Evolutionary conservation across 176 grass and related monocot genomes (phyloP).

Genomic region (Phyllostachys edulis): DNA sequence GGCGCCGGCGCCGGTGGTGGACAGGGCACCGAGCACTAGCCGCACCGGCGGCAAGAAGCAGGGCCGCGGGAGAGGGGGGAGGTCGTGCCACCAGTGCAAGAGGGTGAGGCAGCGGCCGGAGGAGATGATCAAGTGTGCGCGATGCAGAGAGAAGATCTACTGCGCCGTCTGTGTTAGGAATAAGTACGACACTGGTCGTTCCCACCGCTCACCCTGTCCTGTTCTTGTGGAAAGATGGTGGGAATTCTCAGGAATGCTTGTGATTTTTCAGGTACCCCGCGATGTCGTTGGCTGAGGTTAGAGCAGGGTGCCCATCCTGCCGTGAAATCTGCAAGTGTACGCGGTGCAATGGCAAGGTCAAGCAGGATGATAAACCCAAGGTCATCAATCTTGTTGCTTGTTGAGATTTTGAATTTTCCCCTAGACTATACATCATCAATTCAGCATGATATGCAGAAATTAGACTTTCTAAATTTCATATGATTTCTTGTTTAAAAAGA

Average conservation of each 20-base stretch:
- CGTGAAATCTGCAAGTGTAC: conserved; percentile 33
- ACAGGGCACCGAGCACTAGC: neutral
- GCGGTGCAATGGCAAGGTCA: neutral
- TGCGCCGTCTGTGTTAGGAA: conserved; percentile 30
- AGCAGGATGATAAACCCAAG: conserved; percentile 8
- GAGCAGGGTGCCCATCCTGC: conserved; percentile 37
- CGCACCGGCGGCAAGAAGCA: neutral
- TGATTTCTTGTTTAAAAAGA: neutral
- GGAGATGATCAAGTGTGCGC: conserved; percentile 26
- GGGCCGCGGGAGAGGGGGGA: neutral
- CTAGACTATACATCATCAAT: neutral
- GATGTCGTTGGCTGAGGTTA: conserved; percentile 13
- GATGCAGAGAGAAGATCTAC: conserved; percentile 33
- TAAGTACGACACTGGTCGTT: neutral
- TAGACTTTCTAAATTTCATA: neutral
- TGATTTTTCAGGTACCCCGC: conserved; percentile 39
- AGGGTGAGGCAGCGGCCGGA: neutral
- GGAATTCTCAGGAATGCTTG: neutral
- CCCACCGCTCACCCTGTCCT: neutral
- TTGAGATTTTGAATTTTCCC: neutral
- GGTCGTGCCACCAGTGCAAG: conserved; percentile 42
- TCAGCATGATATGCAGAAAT: neutral
- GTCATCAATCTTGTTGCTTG: conserved; percentile 24
- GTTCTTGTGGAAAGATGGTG: neutral
- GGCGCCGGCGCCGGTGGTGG: too few species aligned